These are phyloP conservation scores for Mycena belliarum DNA, from an alignment of 768 basidiomycete genomes.

Conservation along the genomic window DNA sequence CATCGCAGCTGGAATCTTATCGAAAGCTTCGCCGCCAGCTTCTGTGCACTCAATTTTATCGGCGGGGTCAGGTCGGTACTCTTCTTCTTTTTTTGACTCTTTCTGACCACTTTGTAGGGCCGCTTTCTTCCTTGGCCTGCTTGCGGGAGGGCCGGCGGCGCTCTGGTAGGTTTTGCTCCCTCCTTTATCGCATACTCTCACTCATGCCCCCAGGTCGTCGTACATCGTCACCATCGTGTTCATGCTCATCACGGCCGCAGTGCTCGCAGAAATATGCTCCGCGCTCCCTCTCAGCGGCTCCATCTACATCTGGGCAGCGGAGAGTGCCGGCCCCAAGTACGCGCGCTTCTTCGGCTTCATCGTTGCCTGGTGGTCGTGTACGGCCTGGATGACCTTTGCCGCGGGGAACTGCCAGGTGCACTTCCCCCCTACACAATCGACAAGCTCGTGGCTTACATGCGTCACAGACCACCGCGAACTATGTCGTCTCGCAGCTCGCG, in stretches of 20 bases:
- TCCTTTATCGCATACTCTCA: neutral
- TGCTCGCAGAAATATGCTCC: slow-evolving; percentile 90
- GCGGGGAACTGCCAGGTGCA: slow-evolving; percentile 85
- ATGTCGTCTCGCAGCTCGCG: slow-evolving; percentile 81
- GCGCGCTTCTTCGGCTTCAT: slow-evolving; percentile 86
- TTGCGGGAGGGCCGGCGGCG: slow-evolving; percentile 85
- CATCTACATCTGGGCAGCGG: slow-evolving; percentile 96
- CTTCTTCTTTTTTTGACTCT: neutral
- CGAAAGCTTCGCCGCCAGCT: slow-evolving; percentile 87
- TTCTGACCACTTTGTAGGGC: slow-evolving; percentile 55
- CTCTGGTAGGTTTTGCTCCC: slow-evolving; percentile 57
- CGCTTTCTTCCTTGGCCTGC: slow-evolving; percentile 75
- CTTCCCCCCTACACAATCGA: too few relatives aligned
- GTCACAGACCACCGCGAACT: slow-evolving; percentile 82
- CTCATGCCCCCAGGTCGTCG: slow-evolving; percentile 64
- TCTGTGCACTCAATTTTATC: slow-evolving; percentile 88
- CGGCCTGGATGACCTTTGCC: slow-evolving; percentile 95
- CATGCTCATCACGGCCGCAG: slow-evolving; percentile 85
- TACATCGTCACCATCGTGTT: slow-evolving; percentile 81
- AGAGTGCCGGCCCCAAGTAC: slow-evolving; percentile 86
- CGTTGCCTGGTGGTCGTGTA: slow-evolving; percentile 92
- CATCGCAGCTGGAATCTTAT: slow-evolving; percentile 83
- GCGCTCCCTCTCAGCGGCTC: slow-evolving; percentile 86
- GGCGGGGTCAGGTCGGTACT: slow-evolving; percentile 71
- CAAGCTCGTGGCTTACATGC: neutral